phyloP scores from a whole-genome alignment of 2,329 filamentous ascomycete species.

The Exophiala lecanii-corni region DNA sequence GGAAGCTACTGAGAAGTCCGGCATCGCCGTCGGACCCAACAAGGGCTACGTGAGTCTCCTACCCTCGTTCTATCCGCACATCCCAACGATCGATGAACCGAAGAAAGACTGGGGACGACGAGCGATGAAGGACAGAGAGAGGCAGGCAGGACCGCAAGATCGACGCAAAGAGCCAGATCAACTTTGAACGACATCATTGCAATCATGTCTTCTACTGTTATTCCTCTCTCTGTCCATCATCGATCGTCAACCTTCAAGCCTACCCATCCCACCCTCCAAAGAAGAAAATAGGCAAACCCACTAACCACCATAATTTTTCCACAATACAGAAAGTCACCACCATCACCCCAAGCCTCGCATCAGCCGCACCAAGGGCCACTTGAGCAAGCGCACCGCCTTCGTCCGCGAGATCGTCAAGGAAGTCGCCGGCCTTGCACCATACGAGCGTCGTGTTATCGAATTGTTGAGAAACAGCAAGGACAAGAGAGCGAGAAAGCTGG shows the following conservation, averaged over 20 bases:
- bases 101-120: neutral
- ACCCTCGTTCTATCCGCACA: neutral
- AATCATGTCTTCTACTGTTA: too few relatives aligned
- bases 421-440: slow-evolving; percentile 88
- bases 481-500: slow-evolving; percentile 29
- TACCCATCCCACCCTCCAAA: too few relatives aligned
- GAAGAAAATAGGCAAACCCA: too few relatives aligned
- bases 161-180: too few relatives aligned
- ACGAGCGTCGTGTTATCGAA: slow-evolving; percentile 99
- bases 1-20: slow-evolving; percentile 40
- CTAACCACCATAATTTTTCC: slow-evolving; percentile 6
- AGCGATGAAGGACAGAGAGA: too few relatives aligned
- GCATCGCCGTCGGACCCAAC: slow-evolving; percentile 59
- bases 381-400: slow-evolving; percentile 95
- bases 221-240: too few relatives aligned
- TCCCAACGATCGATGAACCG: neutral
- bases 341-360: slow-evolving; percentile 73
- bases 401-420: slow-evolving; percentile 97
- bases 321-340: slow-evolving; percentile 71
- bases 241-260: too few relatives aligned
- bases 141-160: too few relatives aligned
- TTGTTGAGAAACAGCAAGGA: slow-evolving; percentile 98
- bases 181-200: too few relatives aligned
- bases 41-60: slow-evolving; percentile 59
- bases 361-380: slow-evolving; percentile 85